Evolutionary conservation across 352 stramenopile species (phyloP).

Genomic region (Phytophthora brassicae): DNA sequence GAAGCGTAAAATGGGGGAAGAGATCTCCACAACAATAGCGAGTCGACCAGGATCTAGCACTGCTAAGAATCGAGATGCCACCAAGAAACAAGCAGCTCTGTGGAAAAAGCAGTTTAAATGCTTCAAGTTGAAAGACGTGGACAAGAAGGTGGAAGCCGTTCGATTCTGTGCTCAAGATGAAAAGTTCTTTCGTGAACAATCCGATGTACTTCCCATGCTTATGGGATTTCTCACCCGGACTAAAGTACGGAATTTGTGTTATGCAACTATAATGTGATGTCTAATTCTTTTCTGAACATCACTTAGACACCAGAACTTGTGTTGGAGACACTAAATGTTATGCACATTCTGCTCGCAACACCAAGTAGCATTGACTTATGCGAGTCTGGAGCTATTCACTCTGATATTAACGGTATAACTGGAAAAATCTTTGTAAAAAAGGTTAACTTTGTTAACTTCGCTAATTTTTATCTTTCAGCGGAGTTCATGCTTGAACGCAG

Average conservation of each 20-base stretch:
- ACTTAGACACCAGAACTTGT: constrained; percentile 38
- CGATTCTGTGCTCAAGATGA: constrained; percentile 54
- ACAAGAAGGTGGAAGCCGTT: constrained; percentile 63
- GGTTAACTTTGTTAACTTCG: not conserved
- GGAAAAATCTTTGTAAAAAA: too few species aligned
- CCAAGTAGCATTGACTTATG: not conserved
- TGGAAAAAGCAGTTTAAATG: constrained; percentile 65
- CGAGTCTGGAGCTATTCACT: constrained; percentile 26
- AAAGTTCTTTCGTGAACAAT: constrained; percentile 55
- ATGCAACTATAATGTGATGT: not conserved
- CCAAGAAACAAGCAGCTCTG: constrained; percentile 39
- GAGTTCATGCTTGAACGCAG: constrained; percentile 47
- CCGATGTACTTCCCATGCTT: constrained; percentile 53
- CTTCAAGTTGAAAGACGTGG: constrained; percentile 66
- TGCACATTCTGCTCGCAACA: constrained; percentile 34
- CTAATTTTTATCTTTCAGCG: constrained; percentile 27
- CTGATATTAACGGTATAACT: constrained; percentile 46
- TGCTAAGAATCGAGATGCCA: constrained; percentile 20
- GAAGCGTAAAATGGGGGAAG: constrained; percentile 33
- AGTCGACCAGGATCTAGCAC: constrained; percentile 23
- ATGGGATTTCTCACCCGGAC: constrained; percentile 47
- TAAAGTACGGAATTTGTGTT: constrained; percentile 43
- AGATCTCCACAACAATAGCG: not conserved
- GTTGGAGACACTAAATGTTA: constrained; percentile 32
- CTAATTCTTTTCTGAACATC: constrained; percentile 4